phyloP scores from a whole-genome alignment of 139 green algal species.

The Haematococcus lacustris region DNA sequence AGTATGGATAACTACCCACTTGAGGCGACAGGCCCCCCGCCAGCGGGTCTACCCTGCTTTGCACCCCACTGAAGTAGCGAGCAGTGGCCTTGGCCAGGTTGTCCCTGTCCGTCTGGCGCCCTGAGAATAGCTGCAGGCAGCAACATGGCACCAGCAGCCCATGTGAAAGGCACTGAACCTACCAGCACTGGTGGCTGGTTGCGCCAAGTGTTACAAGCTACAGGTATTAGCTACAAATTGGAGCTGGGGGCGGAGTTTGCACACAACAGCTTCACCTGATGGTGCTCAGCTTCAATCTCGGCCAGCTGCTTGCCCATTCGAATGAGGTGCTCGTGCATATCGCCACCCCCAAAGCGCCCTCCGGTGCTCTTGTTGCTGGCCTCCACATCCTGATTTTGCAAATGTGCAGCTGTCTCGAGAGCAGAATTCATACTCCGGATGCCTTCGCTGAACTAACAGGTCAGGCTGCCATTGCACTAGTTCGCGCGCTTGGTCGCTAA shows the following conservation, averaged over 20 bases:
- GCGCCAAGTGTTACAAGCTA: neutral
- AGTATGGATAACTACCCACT: too few relatives aligned
- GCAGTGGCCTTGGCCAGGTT: constrained; percentile 2
- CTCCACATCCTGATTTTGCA: too few relatives aligned
- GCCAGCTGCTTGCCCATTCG: constrained; percentile 19
- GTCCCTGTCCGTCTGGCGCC: neutral
- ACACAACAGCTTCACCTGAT: constrained; percentile 6
- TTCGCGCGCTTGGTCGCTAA: too few relatives aligned
- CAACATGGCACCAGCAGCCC: neutral
- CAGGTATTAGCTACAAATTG: neutral
- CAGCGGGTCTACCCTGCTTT: too few relatives aligned
- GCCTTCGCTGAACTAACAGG: too few relatives aligned
- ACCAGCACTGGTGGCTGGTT: neutral
- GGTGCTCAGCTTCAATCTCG: constrained; percentile 20
- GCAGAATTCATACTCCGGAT: too few relatives aligned
- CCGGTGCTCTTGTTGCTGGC: too few relatives aligned
- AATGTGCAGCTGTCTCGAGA: too few relatives aligned
- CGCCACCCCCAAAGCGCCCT: constrained; percentile 11
- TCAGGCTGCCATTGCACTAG: too few relatives aligned
- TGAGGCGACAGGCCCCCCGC: too few relatives aligned
- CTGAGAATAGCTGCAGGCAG: neutral
- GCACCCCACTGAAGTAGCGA: too few relatives aligned
- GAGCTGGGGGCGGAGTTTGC: neutral
- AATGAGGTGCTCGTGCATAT: constrained; percentile 19
- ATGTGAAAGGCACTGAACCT: neutral